Conservation (phyloP, 192 early-diverging fungal species). For the Allomyces macrogynus region DNA sequence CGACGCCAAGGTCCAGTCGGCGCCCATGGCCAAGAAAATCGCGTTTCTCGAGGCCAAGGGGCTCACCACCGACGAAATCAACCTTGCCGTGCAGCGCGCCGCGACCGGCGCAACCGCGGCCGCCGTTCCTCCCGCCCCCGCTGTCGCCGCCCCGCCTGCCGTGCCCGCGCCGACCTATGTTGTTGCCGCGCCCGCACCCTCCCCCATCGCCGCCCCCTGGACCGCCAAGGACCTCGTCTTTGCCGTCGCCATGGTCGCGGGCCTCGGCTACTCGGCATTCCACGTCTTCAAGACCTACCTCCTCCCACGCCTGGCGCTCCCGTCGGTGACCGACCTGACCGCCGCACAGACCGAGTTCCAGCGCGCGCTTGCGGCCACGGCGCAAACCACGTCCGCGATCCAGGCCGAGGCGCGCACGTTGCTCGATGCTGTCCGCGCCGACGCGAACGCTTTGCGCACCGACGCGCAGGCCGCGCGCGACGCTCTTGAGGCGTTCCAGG, state of each 20-base stretch:
- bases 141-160: constrained; percentile 1
- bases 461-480: not conserved
- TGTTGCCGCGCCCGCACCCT: not conserved
- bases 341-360: not conserved
- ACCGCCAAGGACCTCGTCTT: not conserved
- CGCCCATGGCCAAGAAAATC: constrained; percentile 72
- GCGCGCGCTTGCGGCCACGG: not conserved
- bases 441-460: not conserved
- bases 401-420: not conserved
- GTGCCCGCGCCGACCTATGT: not conserved
- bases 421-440: not conserved
- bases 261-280: not conserved
- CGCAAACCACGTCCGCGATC: not conserved
- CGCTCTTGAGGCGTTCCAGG: not conserved
- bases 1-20: constrained; percentile 77
- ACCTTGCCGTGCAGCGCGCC: constrained; percentile 54
- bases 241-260: not conserved
- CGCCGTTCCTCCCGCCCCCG: constrained; percentile 1
- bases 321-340: not conserved
- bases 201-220: not conserved
- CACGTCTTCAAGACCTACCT: not conserved
- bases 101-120: constrained; percentile 19
- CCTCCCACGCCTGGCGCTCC: not conserved
- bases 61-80: constrained; percentile 73
- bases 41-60: constrained; percentile 97